Evolutionary conservation across 2,329 filamentous ascomycete genomes (phyloP).

Genomic region (Acephala macrosclerotiorum): DNA sequence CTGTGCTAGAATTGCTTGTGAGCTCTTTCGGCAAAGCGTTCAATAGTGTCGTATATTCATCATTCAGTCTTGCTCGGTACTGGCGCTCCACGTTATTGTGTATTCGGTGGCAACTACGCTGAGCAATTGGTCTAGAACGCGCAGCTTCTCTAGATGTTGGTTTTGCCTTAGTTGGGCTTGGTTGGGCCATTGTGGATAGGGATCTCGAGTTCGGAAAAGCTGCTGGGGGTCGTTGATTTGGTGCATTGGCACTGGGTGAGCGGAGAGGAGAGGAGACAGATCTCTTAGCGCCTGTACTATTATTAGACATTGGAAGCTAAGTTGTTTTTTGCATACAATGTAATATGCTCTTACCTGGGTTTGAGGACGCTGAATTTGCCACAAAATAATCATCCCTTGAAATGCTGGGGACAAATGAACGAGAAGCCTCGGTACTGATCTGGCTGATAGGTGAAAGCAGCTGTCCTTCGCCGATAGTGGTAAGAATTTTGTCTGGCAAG

Average conservation of each 20-base stretch:
- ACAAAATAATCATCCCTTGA: neutral
- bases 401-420: neutral
- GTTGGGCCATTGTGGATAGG: neutral
- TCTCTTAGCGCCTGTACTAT: too few relatives aligned
- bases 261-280: neutral
- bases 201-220: neutral
- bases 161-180: neutral
- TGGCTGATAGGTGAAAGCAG: neutral
- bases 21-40: slow-evolving; percentile 9
- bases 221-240: neutral
- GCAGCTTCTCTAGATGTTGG: neutral
- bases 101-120: neutral
- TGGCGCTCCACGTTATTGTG: slow-evolving; percentile 21
- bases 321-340: too few relatives aligned
- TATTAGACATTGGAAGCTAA: too few relatives aligned
- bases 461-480: neutral
- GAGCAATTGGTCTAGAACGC: neutral
- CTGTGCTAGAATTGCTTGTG: neutral
- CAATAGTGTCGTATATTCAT: slow-evolving; percentile 8
- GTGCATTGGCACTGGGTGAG: neutral
- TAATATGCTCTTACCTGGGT: neutral
- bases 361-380: neutral
- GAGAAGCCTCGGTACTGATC: neutral
- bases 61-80: slow-evolving; percentile 18
- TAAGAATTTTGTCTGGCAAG: neutral